phyloP scores from a whole-genome alignment of 1,284 basidiomycete genomes.

The Sanghuangporus sanghuang region DNA sequence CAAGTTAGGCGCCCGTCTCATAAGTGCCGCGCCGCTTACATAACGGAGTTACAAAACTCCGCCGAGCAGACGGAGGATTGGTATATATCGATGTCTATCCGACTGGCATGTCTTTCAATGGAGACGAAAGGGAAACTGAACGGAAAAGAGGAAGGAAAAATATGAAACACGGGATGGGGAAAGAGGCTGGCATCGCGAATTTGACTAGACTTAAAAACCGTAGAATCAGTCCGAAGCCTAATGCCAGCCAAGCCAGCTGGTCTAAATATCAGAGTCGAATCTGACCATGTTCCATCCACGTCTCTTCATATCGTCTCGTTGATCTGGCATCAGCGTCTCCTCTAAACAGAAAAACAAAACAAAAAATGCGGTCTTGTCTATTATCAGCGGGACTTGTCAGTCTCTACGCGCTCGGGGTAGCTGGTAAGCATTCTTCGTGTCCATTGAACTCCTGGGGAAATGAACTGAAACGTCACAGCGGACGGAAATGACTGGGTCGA shows the following conservation, averaged over 20 bases:
- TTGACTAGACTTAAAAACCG: background rate
- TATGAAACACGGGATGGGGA: no score
- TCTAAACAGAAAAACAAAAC: background rate
- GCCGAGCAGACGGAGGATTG: no score
- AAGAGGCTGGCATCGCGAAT: no score
- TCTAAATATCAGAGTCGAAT: background rate
- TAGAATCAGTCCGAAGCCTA: background rate
- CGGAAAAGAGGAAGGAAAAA: no score
- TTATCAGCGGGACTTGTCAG: background rate
- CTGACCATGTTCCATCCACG: background rate
- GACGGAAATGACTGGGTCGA: conserved; percentile 33
- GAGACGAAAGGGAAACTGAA: no score
- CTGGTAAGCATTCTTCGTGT: background rate
- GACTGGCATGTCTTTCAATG: no score
- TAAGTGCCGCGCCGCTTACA: background rate
- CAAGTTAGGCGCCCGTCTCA: background rate
- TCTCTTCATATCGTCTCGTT: background rate
- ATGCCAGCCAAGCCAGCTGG: background rate
- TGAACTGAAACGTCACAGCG: conserved; percentile 17
- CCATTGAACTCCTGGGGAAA: background rate
- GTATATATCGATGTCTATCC: no score
- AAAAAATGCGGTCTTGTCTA: background rate
- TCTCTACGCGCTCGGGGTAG: background rate
- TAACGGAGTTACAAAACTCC: no score
- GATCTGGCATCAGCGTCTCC: background rate